Conservation (phyloP, 2,329 filamentous ascomycete genomes). For the Beauveria rudraprayagi region DNA sequence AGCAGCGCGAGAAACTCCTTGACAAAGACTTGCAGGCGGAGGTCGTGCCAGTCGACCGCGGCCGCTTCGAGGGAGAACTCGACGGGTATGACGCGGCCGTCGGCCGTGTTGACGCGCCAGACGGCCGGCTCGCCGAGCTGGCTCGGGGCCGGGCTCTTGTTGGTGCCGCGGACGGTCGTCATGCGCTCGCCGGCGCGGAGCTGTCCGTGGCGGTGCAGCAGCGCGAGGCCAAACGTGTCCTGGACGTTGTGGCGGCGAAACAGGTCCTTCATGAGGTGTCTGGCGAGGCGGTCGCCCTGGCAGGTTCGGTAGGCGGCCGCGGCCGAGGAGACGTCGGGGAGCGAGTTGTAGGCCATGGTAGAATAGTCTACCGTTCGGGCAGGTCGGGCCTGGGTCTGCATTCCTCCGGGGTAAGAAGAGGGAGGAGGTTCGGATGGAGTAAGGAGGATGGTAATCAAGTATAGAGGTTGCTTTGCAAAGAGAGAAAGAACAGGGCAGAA, state of each 20-base stretch:
- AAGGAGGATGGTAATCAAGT: no score
- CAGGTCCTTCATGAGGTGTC: not conserved
- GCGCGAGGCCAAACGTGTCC: not conserved
- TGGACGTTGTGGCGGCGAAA: slow-evolving; percentile 7
- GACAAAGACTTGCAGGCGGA: not conserved
- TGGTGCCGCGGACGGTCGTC: not conserved
- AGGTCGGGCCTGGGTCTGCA: not conserved
- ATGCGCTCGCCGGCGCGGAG: slow-evolving; percentile 4
- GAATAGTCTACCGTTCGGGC: not conserved
- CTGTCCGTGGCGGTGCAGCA: slow-evolving; percentile 2
- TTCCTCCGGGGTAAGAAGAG: not conserved
- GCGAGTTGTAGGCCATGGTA: not conserved
- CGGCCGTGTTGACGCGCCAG: slow-evolving; percentile 1
- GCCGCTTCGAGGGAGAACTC: slow-evolving; percentile 1
- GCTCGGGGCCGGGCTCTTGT: not conserved
- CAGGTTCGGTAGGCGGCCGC: not conserved
- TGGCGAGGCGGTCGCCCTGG: not conserved
- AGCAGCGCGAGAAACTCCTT: not conserved
- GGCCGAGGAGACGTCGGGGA: not conserved
- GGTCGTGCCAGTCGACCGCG: not conserved
- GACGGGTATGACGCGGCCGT: slow-evolving; percentile 7
- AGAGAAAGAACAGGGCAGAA: not conserved
- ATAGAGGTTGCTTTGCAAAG: no score
- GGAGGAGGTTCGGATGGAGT: not conserved
- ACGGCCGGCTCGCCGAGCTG: not conserved